These are phyloP conservation scores for Plasmodium adleri DNA, from an alignment of 169 alveolate species.

Conservation along the genomic window DNA sequence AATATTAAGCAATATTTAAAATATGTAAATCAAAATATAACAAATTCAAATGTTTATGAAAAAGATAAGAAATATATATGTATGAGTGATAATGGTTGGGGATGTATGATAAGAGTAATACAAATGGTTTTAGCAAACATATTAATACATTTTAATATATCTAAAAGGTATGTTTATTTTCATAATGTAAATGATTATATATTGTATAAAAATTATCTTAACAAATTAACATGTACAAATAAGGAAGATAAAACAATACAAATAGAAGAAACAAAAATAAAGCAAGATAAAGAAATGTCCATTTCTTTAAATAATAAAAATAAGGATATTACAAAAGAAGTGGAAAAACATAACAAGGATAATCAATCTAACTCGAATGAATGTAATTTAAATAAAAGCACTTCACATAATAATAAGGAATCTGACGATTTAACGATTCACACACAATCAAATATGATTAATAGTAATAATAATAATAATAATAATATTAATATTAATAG, in stretches of 20 bases:
- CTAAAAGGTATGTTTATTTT: slow-evolving; percentile 36
- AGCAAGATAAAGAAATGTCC: background rate
- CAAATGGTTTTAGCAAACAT: slow-evolving; percentile 85
- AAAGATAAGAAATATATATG: slow-evolving; percentile 45
- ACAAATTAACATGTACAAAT: slow-evolving; percentile 3
- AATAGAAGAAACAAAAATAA: background rate
- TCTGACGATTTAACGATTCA: too few species aligned
- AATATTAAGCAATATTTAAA: slow-evolving; percentile 3
- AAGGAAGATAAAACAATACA: background rate
- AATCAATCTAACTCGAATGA: too few species aligned
- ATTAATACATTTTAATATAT: slow-evolving; percentile 52
- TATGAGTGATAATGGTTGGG: slow-evolving; percentile 84
- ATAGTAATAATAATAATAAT: too few species aligned
- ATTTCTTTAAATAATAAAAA: background rate
- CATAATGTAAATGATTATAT: slow-evolving; percentile 45
- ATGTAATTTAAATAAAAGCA: too few species aligned
- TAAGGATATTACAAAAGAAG: background rate
- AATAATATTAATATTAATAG: too few species aligned
- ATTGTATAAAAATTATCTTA: slow-evolving; percentile 36
- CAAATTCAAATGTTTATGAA: background rate
- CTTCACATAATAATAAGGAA: too few species aligned
- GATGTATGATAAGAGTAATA: slow-evolving; percentile 82
- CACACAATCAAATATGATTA: too few species aligned
- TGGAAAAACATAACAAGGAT: too few species aligned
- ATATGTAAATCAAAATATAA: slow-evolving; percentile 19